Conservation (phyloP, 75 land plant species). For the Cunninghamia lanceolata region DNA sequence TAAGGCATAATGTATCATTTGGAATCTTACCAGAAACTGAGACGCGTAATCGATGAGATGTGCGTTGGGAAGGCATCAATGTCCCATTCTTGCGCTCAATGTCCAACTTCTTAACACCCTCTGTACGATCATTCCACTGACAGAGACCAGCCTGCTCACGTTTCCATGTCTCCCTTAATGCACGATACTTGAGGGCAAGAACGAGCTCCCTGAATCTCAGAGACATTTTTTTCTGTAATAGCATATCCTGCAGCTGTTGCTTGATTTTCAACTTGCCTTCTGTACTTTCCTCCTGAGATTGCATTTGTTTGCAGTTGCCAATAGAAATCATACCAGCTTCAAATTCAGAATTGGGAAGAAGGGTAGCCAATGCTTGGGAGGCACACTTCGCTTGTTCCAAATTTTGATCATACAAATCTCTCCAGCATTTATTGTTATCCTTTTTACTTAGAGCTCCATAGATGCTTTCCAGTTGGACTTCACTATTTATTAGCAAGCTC, state of each 20-base stretch:
- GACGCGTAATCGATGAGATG: constrained; percentile 6
- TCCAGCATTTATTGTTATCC: neutral
- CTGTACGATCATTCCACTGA: constrained; percentile 14
- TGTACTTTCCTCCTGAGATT: constrained; percentile 22
- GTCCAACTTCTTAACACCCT: constrained; percentile 21
- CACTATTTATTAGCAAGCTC: neutral
- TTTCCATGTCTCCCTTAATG: constrained; percentile 33
- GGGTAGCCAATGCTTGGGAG: constrained; percentile 15
- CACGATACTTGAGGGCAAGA: constrained; percentile 34
- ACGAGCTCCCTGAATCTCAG: constrained; percentile 25
- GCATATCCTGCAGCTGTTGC: constrained; percentile 19
- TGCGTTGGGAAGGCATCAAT: constrained; percentile 17
- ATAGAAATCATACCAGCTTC: constrained; percentile 10
- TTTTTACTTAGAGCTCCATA: neutral
- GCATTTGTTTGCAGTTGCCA: constrained; percentile 18
- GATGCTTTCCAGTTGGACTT: neutral
- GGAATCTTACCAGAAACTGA: constrained; percentile 6
- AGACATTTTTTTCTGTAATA: constrained; percentile 14
- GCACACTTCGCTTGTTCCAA: neutral
- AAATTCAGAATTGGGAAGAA: constrained; percentile 11
- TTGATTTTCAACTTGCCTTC: constrained; percentile 19
- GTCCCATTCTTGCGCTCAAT: constrained; percentile 18
- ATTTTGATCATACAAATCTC: constrained; percentile 5
- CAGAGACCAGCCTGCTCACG: constrained; percentile 25
- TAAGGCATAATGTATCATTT: neutral